Evolutionary conservation across 176 grass and related monocot genomes (phyloP).

Genomic region (Musa acuminata): DNA sequence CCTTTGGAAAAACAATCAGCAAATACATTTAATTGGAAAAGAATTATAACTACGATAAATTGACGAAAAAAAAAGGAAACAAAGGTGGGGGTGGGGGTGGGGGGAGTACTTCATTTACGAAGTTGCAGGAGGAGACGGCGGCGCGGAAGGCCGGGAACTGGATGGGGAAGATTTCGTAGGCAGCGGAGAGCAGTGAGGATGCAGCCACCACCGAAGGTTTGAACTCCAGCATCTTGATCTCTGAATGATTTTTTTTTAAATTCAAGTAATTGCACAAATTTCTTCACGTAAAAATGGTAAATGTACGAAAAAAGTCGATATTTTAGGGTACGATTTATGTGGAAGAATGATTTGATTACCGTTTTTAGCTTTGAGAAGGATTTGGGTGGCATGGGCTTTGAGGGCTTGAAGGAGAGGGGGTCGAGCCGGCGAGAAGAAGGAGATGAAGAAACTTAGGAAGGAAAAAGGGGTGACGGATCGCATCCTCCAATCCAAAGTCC

Average conservation of each 20-base stretch:
- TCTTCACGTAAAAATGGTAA: not conserved
- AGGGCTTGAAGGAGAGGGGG: slow-evolving; percentile 38
- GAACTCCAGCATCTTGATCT: slow-evolving; percentile 77
- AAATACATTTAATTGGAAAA: not conserved
- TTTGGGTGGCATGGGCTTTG: slow-evolving; percentile 59
- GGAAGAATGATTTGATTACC: slow-evolving; percentile 36
- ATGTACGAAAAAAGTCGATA: not conserved
- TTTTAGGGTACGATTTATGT: not conserved
- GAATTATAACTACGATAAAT: not conserved
- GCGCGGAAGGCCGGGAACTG: slow-evolving; percentile 50
- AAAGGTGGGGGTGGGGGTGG: slow-evolving; percentile 1
- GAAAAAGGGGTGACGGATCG: slow-evolving; percentile 90
- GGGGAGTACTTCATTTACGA: slow-evolving; percentile 75
- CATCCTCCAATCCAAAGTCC: slow-evolving; percentile 61
- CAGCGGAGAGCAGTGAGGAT: slow-evolving; percentile 49
- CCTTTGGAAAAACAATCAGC: slow-evolving; percentile 24
- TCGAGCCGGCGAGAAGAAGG: slow-evolving; percentile 43
- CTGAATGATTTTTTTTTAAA: slow-evolving; percentile 21
- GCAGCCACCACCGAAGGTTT: slow-evolving; percentile 55
- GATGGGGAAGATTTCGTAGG: slow-evolving; percentile 50
- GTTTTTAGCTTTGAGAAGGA: slow-evolving; percentile 42
- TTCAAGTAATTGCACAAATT: not conserved
- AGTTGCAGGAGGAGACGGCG: slow-evolving; percentile 44
- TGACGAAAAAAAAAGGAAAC: not conserved
- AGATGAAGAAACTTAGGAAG: slow-evolving; percentile 81